Evolutionary conservation across 164 flowering plant species (phyloP).

Genomic region (Vitis riparia): DNA sequence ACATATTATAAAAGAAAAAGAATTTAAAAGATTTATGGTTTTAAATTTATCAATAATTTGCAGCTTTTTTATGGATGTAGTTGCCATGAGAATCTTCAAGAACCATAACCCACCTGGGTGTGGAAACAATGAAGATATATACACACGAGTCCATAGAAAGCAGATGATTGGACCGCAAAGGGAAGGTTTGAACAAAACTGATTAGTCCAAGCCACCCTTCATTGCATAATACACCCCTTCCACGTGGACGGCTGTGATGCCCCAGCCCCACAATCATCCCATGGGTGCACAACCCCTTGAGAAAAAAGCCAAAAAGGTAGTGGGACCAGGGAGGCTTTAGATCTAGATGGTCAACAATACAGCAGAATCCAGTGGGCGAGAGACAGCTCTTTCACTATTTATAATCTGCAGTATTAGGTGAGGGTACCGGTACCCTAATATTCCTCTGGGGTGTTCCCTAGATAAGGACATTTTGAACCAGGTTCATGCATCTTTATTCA

Average conservation of each 20-base stretch:
- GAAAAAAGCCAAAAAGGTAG: conserved; percentile 12
- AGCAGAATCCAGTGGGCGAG: conserved; percentile 23
- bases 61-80: conserved; percentile 42
- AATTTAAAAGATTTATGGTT: no score
- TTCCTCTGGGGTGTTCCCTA: conserved; percentile 27
- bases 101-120: conserved; percentile 38
- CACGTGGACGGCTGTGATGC: conserved; percentile 50
- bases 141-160: not conserved
- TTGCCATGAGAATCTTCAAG: conserved; percentile 43
- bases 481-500: not conserved
- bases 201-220: conserved; percentile 50
- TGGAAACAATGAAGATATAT: conserved; percentile 50
- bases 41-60: no score
- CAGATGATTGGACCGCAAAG: not conserved
- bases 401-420: conserved; percentile 17
- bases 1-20: no score
- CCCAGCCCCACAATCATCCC: conserved; percentile 10
- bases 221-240: conserved; percentile 35
- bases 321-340: conserved; percentile 34
- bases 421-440: conserved; percentile 20
- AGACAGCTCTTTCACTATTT: not conserved
- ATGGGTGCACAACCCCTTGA: no score
- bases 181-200: conserved; percentile 47
- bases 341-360: conserved; percentile 27
- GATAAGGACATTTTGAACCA: conserved; percentile 19